Evolutionary conservation across 768 basidiomycete species (phyloP), one percentile per base, ranked within the genome.

Genomic region (Strobilomyces confusus): DNA sequence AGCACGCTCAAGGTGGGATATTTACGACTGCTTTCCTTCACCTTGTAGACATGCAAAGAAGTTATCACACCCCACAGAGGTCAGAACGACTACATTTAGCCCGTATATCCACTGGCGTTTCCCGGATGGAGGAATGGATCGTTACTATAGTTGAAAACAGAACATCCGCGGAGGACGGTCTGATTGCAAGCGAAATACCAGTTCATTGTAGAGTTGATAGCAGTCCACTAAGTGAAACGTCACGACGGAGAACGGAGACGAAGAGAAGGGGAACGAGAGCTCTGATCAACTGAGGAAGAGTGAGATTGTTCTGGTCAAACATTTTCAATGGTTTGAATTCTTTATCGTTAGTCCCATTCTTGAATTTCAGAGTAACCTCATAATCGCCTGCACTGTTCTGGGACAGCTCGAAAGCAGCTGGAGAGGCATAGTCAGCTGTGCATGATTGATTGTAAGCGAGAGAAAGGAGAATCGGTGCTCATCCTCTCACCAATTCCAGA

Each of bases 361-460:
- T 86, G 79, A 90, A 89, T 69, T 69, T 84, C 80, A 91, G 76
- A 58, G 88, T 82, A 62, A 92, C 85, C 43, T 83, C 78, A 57
- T 81, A 75, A 49, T 89, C 82, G 30, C 86, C 86, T n/a, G 82
- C 77, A 49, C 77, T 75, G 23, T 81, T 79, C 48, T 81, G 76
- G 34, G 63, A 70, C 55, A 92, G 77, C 29, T 29, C 29, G 29
- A 29, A 29, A 29, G 80, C 86, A 50, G 89, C 67, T 29, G 84
- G 86, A 44, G 87, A 83, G 11, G 84, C 81, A 62, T 78, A 89
- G 67, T 90, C 77, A 51, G 84, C 89, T 90, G 52, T 19, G 36
- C n/a, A 36, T 14, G n/a, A 40, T 48, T n/a, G n/a, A 40, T 48
- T 17, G 17, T 43, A 22, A 57, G 13, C 4, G 41, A 42, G 2